Evolutionary conservation across 371 early-diverging fungal species (phyloP).

Genomic region (Apophysomyces ossiformis): DNA sequence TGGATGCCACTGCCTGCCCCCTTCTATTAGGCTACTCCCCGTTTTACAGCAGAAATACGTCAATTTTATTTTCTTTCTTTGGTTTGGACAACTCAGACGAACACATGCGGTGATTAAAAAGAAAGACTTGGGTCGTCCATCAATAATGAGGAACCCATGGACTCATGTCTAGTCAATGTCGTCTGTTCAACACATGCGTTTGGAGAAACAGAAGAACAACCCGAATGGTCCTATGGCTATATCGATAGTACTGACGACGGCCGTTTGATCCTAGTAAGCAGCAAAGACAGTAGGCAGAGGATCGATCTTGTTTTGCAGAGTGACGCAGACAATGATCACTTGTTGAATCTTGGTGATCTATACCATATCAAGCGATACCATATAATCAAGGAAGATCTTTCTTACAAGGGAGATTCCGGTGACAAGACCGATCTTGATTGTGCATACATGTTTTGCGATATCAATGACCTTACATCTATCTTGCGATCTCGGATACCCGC

Average conservation of each 20-base stretch:
- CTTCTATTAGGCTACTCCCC: no score
- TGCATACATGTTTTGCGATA: conserved; percentile 17
- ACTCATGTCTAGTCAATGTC: conserved; percentile 2
- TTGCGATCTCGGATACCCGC: not conserved
- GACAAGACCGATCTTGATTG: not conserved
- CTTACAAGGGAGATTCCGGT: conserved; percentile 12
- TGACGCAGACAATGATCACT: not conserved
- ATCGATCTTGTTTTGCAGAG: conserved; percentile 13
- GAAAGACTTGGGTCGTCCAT: no score
- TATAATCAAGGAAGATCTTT: conserved; percentile 22
- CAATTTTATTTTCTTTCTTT: no score
- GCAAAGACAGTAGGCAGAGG: conserved; percentile 13
- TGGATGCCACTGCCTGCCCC: no score
- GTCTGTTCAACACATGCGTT: conserved; percentile 2
- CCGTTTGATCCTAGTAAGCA: conserved; percentile 8
- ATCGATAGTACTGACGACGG: conserved; percentile 16
- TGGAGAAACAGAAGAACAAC: conserved; percentile 9
- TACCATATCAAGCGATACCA: conserved; percentile 18
- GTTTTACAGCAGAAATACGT: no score
- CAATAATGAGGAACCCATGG: not conserved
- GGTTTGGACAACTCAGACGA: no score
- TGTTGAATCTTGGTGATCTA: conserved; percentile 10
- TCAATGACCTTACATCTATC: conserved; percentile 7
- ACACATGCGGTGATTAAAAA: no score
- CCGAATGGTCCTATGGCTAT: conserved; percentile 12